phyloP scores from a whole-genome alignment of 83 land plant genomes.

The Thuja plicata region DNA sequence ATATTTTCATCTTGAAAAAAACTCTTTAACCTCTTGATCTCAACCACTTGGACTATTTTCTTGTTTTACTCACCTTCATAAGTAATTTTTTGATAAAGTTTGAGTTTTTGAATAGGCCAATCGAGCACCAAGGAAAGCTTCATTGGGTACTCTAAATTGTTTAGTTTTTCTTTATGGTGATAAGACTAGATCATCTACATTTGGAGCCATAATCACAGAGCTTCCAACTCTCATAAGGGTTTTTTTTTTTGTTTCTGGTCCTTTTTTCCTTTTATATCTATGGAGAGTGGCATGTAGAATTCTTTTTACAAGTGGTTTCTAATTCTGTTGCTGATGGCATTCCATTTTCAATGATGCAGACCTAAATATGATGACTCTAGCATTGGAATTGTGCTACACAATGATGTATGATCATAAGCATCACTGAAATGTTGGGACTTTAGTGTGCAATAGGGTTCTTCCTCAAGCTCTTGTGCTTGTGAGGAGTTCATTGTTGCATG shows the following conservation, averaged over 20 bases:
- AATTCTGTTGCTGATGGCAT: not conserved
- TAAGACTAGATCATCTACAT: constrained; percentile 69
- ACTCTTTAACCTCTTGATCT: not conserved
- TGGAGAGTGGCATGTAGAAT: no score
- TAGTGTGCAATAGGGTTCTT: constrained; percentile 77
- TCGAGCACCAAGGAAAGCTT: constrained; percentile 88
- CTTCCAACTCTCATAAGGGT: constrained; percentile 93
- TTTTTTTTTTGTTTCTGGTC: not conserved
- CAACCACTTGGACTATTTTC: no score
- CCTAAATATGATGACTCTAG: constrained; percentile 90
- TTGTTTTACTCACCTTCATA: not conserved
- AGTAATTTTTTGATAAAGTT: not conserved
- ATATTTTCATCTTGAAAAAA: not conserved
- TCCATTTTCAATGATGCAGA: constrained; percentile 93
- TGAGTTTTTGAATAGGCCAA: constrained; percentile 60
- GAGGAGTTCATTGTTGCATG: constrained; percentile 87
- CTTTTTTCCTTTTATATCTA: not conserved
- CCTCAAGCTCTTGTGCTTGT: constrained; percentile 88
- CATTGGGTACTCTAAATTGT: constrained; percentile 84
- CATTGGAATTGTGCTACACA: constrained; percentile 92
- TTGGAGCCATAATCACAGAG: constrained; percentile 83
- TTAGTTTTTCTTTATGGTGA: constrained; percentile 85
- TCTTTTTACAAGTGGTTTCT: constrained; percentile 4
- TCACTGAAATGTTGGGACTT: constrained; percentile 59
- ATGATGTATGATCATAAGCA: constrained; percentile 83